These are phyloP conservation scores for Scutellaria barbata DNA, from an alignment of 257 asterid genomes.

Conservation along the genomic window DNA sequence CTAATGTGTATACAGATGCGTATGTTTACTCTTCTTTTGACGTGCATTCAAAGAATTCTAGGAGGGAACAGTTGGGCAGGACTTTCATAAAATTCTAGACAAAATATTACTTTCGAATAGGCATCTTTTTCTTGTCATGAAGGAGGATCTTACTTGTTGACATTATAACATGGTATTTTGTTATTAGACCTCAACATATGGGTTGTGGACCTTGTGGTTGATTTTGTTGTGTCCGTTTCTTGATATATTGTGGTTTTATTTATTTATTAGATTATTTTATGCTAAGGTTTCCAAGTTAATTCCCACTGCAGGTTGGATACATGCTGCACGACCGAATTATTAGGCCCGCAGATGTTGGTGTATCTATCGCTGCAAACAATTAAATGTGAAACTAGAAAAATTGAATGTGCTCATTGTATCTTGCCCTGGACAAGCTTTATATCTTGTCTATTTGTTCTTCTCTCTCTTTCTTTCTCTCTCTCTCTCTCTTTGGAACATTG, in stretches of 20 bases:
- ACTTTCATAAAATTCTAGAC: neutral
- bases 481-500: neutral
- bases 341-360: conserved; percentile 94
- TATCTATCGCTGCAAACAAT: conserved; percentile 50
- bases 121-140: neutral
- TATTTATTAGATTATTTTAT: neutral
- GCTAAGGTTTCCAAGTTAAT: neutral
- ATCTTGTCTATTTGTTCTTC: neutral
- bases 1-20: neutral
- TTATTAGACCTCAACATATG: too few species aligned
- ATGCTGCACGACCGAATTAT: conserved; percentile 70
- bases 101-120: neutral
- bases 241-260: neutral
- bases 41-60: conserved; percentile 1
- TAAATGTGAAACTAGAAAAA: neutral
- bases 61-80: neutral
- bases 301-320: conserved; percentile 67
- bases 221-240: neutral
- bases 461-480: neutral
- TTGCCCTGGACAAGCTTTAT: neutral
- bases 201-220: too few species aligned
- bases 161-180: too few species aligned
- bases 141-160: too few species aligned
- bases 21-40: neutral
- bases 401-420: neutral